Conservation (phyloP, 2,329 filamentous ascomycete species). For the Leptographium wingfieldii region DNA sequence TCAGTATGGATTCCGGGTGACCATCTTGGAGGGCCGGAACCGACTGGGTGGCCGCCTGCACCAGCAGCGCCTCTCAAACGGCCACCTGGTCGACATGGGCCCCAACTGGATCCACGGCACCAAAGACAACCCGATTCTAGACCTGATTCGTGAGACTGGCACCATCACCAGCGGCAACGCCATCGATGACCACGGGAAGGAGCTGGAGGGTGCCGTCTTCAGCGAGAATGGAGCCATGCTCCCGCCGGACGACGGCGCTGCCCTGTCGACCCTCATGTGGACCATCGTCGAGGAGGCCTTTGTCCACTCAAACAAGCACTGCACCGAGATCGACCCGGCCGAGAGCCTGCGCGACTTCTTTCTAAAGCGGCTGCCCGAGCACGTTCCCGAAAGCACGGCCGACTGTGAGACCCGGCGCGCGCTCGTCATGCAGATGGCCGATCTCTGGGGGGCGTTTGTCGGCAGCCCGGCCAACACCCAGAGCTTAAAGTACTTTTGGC, state of each 20-base stretch:
- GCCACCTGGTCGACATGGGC: constrained; percentile 43
- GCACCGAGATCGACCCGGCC: constrained; percentile 30
- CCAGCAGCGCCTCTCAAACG: constrained; percentile 35
- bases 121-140: constrained; percentile 54
- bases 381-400: constrained; percentile 32
- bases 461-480: constrained; percentile 52
- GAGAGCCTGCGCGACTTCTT: constrained; percentile 45
- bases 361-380: constrained; percentile 26
- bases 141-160: constrained; percentile 49
- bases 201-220: constrained; percentile 25
- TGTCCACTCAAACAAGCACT: constrained; percentile 47
- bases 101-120: constrained; percentile 78
- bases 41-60: constrained; percentile 54
- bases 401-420: constrained; percentile 27
- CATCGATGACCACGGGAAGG: constrained; percentile 28
- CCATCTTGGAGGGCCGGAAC: constrained; percentile 54
- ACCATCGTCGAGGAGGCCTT: constrained; percentile 56
- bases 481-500: constrained; percentile 64
- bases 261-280: constrained; percentile 48
- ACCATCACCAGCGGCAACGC: constrained; percentile 38
- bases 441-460: constrained; percentile 60
- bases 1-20: constrained; percentile 52
- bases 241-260: constrained; percentile 29
- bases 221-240: constrained; percentile 43
- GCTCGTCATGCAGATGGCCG: constrained; percentile 38